A percentile compares a stretch with the other conserved stretches of the same genome.
Evolutionary conservation across 139 green algal genomes (phyloP).

Genomic region (Tetraselmis striata): DNA sequence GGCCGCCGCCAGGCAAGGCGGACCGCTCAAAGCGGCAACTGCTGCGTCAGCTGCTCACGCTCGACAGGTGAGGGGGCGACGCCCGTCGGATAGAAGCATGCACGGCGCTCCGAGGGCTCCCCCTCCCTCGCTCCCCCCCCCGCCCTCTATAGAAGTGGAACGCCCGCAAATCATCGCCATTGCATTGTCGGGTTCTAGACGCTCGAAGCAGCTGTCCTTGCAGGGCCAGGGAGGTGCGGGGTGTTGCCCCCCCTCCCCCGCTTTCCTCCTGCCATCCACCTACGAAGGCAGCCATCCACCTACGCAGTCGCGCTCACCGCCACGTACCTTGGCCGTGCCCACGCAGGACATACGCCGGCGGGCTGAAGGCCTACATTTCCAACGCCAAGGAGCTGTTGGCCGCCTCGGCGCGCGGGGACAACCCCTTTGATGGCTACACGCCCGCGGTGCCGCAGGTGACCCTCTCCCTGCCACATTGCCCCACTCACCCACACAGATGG

Average conservation of each 20-base stretch:
- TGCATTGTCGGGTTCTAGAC: too few relatives aligned
- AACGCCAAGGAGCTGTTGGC: slow-evolving; percentile 81
- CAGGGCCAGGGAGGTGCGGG: too few relatives aligned
- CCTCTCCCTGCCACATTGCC: background rate
- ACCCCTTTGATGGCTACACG: slow-evolving; percentile 88
- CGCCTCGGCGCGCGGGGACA: slow-evolving; percentile 69
- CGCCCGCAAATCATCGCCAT: too few relatives aligned
- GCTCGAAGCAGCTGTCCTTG: too few relatives aligned
- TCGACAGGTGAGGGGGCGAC: background rate
- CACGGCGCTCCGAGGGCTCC: too few relatives aligned
- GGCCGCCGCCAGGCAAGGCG: background rate
- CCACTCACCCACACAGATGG: background rate
- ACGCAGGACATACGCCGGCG: slow-evolving; percentile 65
- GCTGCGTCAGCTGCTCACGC: background rate
- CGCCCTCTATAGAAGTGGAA: too few relatives aligned
- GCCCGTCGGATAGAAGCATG: too few relatives aligned
- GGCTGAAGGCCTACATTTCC: slow-evolving; percentile 72
- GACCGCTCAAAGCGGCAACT: background rate
- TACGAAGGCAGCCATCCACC: too few relatives aligned
- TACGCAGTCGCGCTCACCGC: too few relatives aligned
- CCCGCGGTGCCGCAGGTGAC: slow-evolving; percentile 70
- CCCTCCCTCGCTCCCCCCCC: too few relatives aligned
- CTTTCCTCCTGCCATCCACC: too few relatives aligned
- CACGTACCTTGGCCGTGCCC: background rate
- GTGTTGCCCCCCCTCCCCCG: too few relatives aligned